Base-by-base conservation (phyloP, 2,329 filamentous ascomycete species). In the Allantophomopsis lycopodina region DNA sequence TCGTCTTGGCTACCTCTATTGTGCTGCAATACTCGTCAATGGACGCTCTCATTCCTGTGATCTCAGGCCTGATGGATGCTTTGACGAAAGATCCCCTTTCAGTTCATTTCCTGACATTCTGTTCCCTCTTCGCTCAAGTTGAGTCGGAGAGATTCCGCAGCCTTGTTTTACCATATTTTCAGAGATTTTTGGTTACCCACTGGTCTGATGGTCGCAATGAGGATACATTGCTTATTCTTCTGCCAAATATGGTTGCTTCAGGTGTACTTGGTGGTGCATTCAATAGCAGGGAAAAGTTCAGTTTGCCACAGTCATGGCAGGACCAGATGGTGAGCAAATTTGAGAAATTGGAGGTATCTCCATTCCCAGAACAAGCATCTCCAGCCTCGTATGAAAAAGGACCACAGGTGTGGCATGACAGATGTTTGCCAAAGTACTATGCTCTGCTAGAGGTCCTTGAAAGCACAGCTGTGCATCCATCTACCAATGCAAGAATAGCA, bases 51-150 rank as follows among this genome's bases (percentile, higher is more conserved):
- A 77, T 94, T 33, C 74, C 83, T 1, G 71, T 74, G 31, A 71
- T 88, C 41, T 70, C 73, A 13, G 60, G 73, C 3, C 67, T 94
- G 35, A 72, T 75, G 54, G 74, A 79, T 28, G 63, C 65, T 3
- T 62, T 94, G 36, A 76, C 73, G 3, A 71, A 71, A 38, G 75
- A 81, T 35, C 69, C 70, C 1, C 69, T 88, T 50, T 73, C 79
- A 51, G 61, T 61, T 38, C 80, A 79, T 64, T 96, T 94, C 56
- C 70, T 96, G 34, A 71, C 78, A 0, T 94, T 96, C 58, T 95
- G 86, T 59, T 79, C 80, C 12, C 79, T 84, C 39, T 79, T 91
- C 48, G 79, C 84, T 0, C 73, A 85, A 40, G 65, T 93, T 30
- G 79, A 87, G 35, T 56, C 70, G 2, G 73, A 79, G 39, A 73